Conservation (phyloP, 139 green algal genomes). For the Picochlorum sp. region DNA sequence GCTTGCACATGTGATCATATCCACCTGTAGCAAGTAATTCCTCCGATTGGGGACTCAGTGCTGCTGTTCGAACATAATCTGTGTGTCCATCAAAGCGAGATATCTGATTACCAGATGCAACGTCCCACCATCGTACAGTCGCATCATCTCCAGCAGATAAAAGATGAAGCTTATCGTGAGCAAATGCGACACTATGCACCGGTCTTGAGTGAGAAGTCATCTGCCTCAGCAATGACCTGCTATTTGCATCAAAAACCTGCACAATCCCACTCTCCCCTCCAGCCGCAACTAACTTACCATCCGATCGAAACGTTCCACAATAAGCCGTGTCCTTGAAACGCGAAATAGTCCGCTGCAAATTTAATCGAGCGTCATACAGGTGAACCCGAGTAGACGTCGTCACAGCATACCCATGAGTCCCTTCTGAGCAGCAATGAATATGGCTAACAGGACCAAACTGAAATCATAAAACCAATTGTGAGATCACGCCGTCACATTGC, state of each 20-base stretch:
- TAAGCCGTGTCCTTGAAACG: slow-evolving; percentile 89
- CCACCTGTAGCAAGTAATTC: slow-evolving; percentile 62
- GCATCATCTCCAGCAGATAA: slow-evolving; percentile 78
- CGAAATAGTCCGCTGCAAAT: slow-evolving; percentile 40
- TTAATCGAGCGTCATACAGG: slow-evolving; percentile 46
- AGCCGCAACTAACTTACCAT: slow-evolving; percentile 77
- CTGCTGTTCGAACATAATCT: slow-evolving; percentile 77
- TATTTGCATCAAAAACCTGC: slow-evolving; percentile 80
- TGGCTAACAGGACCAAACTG: slow-evolving; percentile 68
- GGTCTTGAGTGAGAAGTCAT: slow-evolving; percentile 72
- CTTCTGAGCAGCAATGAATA: slow-evolving; percentile 65
- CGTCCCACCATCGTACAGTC: slow-evolving; percentile 72
- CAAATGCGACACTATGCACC: slow-evolving; percentile 59
- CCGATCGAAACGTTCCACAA: slow-evolving; percentile 59
- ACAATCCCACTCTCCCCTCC: slow-evolving; percentile 77
- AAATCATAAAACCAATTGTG: not conserved
- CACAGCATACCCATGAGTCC: slow-evolving; percentile 72
- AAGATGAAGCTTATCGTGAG: slow-evolving; percentile 61
- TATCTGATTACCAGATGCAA: slow-evolving; percentile 51
- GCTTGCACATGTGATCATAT: slow-evolving; percentile 77
- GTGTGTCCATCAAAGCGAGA: slow-evolving; percentile 49
- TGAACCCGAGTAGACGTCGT: slow-evolving; percentile 72
- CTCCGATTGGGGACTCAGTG: slow-evolving; percentile 32
- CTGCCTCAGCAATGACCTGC: slow-evolving; percentile 71
- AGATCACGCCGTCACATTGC: not conserved